phyloP scores from a whole-genome alignment of 164 flowering plant genomes.

The Echeveria elegans region DNA sequence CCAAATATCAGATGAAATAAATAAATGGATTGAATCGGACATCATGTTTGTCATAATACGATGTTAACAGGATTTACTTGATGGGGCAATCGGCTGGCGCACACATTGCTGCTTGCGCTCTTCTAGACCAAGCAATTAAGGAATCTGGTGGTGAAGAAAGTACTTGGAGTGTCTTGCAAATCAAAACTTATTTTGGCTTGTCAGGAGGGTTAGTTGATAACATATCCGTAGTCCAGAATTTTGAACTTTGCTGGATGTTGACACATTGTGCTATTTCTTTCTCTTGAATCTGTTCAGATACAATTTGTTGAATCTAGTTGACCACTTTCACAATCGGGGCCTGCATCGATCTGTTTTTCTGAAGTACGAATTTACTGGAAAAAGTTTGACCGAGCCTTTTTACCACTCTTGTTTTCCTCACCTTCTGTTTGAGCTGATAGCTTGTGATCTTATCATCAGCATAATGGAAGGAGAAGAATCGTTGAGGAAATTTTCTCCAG shows the following conservation, averaged over 20 bases:
- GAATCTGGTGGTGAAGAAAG: slow-evolving; percentile 38
- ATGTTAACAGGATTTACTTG: slow-evolving; percentile 38
- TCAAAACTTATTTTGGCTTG: slow-evolving; percentile 64
- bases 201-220: slow-evolving; percentile 53
- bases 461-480: slow-evolving; percentile 51
- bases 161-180: slow-evolving; percentile 58
- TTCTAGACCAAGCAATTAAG: slow-evolving; percentile 53
- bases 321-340: slow-evolving; percentile 60
- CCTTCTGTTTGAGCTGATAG: not conserved
- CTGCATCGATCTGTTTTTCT: slow-evolving; percentile 53
- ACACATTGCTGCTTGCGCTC: slow-evolving; percentile 68
- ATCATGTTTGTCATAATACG: slow-evolving; percentile 2
- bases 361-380: slow-evolving; percentile 18
- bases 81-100: slow-evolving; percentile 85
- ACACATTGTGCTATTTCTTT: not conserved
- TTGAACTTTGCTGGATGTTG: not conserved
- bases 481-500: slow-evolving; percentile 50
- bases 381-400: not conserved
- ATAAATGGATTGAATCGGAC: not conserved
- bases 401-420: not conserved
- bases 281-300: slow-evolving; percentile 28
- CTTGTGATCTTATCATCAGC: slow-evolving; percentile 24
- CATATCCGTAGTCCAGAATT: not conserved
- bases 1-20: slow-evolving; percentile 26
- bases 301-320: slow-evolving; percentile 47